Evolutionary conservation across 805 yeast genomes (phyloP).

Genomic region (Scheffersomyces lignosus): DNA sequence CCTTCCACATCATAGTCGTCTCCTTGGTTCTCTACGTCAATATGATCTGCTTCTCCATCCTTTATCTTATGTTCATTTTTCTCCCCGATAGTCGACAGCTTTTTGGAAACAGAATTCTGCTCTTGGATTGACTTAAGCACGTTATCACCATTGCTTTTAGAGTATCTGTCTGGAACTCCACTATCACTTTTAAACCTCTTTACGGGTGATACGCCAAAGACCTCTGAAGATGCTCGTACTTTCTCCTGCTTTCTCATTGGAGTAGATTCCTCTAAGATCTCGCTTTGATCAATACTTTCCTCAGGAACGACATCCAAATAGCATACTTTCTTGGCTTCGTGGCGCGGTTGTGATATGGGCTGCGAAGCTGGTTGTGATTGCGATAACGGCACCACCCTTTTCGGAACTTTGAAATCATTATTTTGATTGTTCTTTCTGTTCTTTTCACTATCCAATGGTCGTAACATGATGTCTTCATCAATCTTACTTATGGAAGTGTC

Average conservation of each 20-base stretch:
- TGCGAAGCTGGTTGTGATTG: slow-evolving; percentile 32
- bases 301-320: not conserved
- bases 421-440: slow-evolving; percentile 20
- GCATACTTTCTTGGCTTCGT: not conserved
- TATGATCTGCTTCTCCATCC: slow-evolving; percentile 6
- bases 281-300: not conserved
- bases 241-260: not conserved
- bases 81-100: too few species aligned
- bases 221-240: not conserved
- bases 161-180: too few species aligned
- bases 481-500: slow-evolving; percentile 38
- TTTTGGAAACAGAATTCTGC: too few species aligned
- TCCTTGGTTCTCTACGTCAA: slow-evolving; percentile 9
- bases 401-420: slow-evolving; percentile 43
- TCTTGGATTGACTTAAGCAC: too few species aligned
- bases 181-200: too few species aligned
- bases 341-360: slow-evolving; percentile 13
- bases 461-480: slow-evolving; percentile 44
- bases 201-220: not conserved
- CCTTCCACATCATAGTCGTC: not conserved
- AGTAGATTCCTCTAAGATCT: not conserved
- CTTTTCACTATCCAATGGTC: slow-evolving; percentile 38
- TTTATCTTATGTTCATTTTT: too few species aligned
- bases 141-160: too few species aligned
- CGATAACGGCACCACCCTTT: slow-evolving; percentile 43